These are phyloP conservation scores for Yarrowia divulgata DNA, from an alignment of 805 yeast species.

Conservation along the genomic window DNA sequence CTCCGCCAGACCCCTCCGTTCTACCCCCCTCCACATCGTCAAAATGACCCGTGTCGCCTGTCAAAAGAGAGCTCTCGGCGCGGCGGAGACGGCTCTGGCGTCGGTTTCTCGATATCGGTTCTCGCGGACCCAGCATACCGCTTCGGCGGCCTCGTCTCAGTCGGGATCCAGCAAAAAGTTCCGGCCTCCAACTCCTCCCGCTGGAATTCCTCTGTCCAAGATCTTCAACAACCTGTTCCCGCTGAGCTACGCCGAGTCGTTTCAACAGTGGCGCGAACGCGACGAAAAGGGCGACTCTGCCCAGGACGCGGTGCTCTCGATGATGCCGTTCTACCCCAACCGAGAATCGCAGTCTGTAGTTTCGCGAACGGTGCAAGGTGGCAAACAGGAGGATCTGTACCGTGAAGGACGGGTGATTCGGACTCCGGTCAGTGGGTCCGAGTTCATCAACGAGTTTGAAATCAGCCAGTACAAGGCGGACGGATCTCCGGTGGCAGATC, in stretches of 20 bases:
- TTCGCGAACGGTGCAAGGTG: not conserved
- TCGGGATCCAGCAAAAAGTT: slow-evolving; percentile 8
- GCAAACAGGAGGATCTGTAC: slow-evolving; percentile 42
- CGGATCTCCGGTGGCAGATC: slow-evolving; percentile 38
- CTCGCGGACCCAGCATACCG: slow-evolving; percentile 26
- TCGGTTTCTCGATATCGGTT: not conserved
- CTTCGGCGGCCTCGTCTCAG: not conserved
- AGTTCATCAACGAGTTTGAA: slow-evolving; percentile 78
- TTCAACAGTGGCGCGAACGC: slow-evolving; percentile 56
- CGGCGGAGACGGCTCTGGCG: slow-evolving; percentile 5
- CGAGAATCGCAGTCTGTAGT: slow-evolving; percentile 13
- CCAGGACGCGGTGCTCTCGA: slow-evolving; percentile 61
- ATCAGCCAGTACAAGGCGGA: slow-evolving; percentile 50
- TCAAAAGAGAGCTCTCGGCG: slow-evolving; percentile 24
- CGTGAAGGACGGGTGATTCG: slow-evolving; percentile 52
- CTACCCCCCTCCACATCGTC: not conserved
- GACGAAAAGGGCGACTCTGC: slow-evolving; percentile 50
- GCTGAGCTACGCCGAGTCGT: slow-evolving; percentile 51
- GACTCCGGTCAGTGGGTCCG: slow-evolving; percentile 57
- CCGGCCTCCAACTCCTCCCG: slow-evolving; percentile 50
- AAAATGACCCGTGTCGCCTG: slow-evolving; percentile 10
- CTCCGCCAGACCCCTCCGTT: not conserved
- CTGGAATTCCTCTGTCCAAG: slow-evolving; percentile 49
- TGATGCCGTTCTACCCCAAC: slow-evolving; percentile 58
- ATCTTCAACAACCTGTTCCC: slow-evolving; percentile 50